These are phyloP conservation scores for Boletus reticulatus DNA, from an alignment of 768 basidiomycete species.

Conservation along the genomic window DNA sequence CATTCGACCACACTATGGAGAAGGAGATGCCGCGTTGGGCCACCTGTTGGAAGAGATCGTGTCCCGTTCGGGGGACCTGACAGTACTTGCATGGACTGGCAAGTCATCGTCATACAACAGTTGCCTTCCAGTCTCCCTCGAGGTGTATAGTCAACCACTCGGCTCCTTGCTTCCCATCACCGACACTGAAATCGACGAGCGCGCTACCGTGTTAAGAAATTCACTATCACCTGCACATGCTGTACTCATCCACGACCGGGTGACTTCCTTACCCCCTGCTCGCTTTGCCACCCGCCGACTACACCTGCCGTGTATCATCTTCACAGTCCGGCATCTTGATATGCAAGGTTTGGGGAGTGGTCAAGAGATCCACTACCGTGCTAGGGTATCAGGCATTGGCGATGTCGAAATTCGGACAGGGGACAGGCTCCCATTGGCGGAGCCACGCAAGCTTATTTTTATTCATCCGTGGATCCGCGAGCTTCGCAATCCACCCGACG, in stretches of 20 bases:
- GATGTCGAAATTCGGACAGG: not conserved
- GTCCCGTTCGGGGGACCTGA: conserved; percentile 3
- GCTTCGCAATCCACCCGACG: not conserved
- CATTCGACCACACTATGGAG: conserved; percentile 6
- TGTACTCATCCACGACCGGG: not conserved
- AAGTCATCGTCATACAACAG: conserved; percentile 10
- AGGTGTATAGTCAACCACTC: not conserved
- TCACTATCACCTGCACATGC: not conserved
- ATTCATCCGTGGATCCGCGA: conserved; percentile 9
- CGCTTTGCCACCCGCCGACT: not conserved
- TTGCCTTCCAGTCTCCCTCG: conserved; percentile 5
- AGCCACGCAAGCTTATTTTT: not conserved
- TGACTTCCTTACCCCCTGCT: not conserved
- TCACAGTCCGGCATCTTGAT: not conserved
- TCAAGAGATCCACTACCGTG: not conserved
- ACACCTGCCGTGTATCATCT: conserved; percentile 1
- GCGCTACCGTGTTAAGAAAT: not conserved
- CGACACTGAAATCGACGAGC: not conserved
- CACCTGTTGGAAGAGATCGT: conserved; percentile 15
- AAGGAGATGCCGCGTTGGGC: conserved; percentile 4
- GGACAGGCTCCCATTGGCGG: not conserved
- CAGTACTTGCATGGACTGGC: conserved; percentile 11
- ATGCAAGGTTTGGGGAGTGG: not conserved
- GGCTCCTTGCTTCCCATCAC: not conserved
- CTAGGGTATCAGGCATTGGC: not conserved